Base-by-base conservation (phyloP, 192 early-diverging fungal species). In the Kappamyces sp. region DNA sequence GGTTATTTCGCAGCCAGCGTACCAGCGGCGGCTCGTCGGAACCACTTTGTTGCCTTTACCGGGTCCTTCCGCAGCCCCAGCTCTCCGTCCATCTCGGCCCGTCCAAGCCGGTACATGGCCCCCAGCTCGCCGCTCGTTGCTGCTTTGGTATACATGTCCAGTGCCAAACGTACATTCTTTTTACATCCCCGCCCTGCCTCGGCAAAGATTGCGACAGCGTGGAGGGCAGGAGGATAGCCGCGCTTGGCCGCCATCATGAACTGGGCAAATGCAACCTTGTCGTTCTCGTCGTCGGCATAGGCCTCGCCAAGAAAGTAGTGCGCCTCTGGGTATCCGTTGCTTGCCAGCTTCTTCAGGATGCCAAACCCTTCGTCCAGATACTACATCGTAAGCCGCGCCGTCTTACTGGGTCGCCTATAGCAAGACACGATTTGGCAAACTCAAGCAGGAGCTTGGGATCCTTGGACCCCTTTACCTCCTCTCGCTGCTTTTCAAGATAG, bases 11-110 rank as follows among this genome's bases (percentile, higher is more conserved):
- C 22, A 39, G n/a, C 30, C 40, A 38, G 2, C 76, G 39, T 81
- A 78, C 47, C 78, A 55, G 29, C 81, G 4, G 91, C 88, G 3
- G 87, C 79, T 47, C 86, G 77, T 63, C 89, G 85, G 57, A 98
- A 74, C 69, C 88, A 94, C 39, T 84, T 77, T 38, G 93, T 69
- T 4, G 84, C 93, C 54, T 86, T 77, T 59, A 77, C 77, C 54
- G 86, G 66, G 63, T 91, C 84, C 45, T 65, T 65, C 37, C 74
- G 66, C 50, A 81, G 78, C 50, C 80, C 72, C 30, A 94, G 67
- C 45, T 86, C 72, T 49, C 93, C 93, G n/a, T 79, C 68, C 61
- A 98, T 65, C 37, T 85, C 84, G 47, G 87, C 80, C 63, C 75
- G 75, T 3, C 91, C 87, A 67, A 93, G 66, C 43, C 89, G 80